phyloP scores from a whole-genome alignment of 2,329 filamentous ascomycete species.

The Elsinoe perseae region DNA sequence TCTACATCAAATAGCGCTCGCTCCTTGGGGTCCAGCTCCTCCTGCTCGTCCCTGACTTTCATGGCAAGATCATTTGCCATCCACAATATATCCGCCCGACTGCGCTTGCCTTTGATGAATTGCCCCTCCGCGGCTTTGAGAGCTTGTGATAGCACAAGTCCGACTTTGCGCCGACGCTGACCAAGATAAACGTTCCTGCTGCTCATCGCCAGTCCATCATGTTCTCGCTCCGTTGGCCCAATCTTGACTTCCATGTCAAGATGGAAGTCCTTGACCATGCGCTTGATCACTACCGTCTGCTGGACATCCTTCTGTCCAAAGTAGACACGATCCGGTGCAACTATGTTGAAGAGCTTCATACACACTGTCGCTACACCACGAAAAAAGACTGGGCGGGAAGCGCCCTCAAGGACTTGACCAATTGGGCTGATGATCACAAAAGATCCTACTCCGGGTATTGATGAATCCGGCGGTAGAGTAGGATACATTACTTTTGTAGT shows the following conservation, averaged over 20 bases:
- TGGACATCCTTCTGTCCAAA: conserved; percentile 98
- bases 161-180: conserved; percentile 59
- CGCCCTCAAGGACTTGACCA: conserved; percentile 72
- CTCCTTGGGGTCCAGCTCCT: conserved; percentile 49
- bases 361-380: conserved; percentile 92
- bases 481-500: conserved; percentile 83
- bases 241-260: conserved; percentile 68
- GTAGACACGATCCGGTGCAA: conserved; percentile 70
- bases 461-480: conserved; percentile 62
- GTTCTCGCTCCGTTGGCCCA: conserved; percentile 65
- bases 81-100: conserved; percentile 61
- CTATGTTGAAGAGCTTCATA: conserved; percentile 85
- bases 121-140: conserved; percentile 61
- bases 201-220: conserved; percentile 80
- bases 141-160: conserved; percentile 62
- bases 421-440: conserved; percentile 90
- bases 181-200: conserved; percentile 93
- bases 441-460: conserved; percentile 68
- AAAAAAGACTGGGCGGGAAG: conserved; percentile 86
- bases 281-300: conserved; percentile 82
- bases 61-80: conserved; percentile 58
- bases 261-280: conserved; percentile 82
- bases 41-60: conserved; percentile 53
- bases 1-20: conserved; percentile 74
- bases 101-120: conserved; percentile 50